phyloP scores from a whole-genome alignment of 129 eudicot species.

The Calendula officinalis region DNA sequence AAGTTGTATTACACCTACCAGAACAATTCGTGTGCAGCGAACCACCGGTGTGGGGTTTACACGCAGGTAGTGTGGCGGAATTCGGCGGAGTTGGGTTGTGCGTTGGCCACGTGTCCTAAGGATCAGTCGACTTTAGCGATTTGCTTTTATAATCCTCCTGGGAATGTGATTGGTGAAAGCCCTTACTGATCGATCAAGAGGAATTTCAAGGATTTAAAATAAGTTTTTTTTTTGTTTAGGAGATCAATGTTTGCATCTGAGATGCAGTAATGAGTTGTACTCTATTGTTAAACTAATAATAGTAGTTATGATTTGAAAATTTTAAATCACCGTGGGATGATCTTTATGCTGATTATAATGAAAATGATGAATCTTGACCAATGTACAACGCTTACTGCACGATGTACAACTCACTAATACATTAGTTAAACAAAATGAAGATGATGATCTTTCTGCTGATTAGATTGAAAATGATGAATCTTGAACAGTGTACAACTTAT shows the following conservation, averaged over 20 bases:
- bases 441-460: too few species aligned
- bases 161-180: slow-evolving; percentile 77
- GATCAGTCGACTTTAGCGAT: slow-evolving; percentile 57
- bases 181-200: slow-evolving; percentile 49
- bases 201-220: slow-evolving; percentile 1
- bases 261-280: slow-evolving; percentile 21
- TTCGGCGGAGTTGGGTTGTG: slow-evolving; percentile 72
- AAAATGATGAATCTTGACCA: background rate
- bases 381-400: slow-evolving; percentile 12
- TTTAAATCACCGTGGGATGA: background rate
- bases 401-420: background rate
- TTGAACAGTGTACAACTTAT: too few species aligned
- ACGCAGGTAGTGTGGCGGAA: slow-evolving; percentile 94
- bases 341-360: background rate
- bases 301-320: background rate
- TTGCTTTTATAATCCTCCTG: slow-evolving; percentile 89
- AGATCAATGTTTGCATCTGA: slow-evolving; percentile 12
- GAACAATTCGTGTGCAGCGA: slow-evolving; percentile 54
- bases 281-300: slow-evolving; percentile 6
- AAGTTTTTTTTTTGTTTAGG: slow-evolving; percentile 24
- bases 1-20: slow-evolving; percentile 59
- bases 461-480: too few species aligned
- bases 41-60: slow-evolving; percentile 77
- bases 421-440: too few species aligned
- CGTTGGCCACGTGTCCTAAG: slow-evolving; percentile 52